phyloP scores from a whole-genome alignment of 495 filamentous ascomycete species.

The Penicillium desertorum region DNA sequence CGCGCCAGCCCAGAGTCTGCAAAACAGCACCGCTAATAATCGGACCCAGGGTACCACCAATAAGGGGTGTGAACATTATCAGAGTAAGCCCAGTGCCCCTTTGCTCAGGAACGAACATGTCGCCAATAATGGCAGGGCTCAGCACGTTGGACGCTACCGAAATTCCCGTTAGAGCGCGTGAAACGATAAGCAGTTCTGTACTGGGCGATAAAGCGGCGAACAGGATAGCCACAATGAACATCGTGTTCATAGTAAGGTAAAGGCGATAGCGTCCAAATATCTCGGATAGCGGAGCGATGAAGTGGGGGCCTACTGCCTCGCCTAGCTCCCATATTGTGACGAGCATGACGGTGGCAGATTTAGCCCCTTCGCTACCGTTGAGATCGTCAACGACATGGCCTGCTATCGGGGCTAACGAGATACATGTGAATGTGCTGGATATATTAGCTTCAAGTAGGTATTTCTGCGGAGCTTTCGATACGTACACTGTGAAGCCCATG shows the following conservation, averaged over 20 bases:
- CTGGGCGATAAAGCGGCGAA: background rate
- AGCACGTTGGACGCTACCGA: background rate
- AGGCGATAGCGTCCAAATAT: constrained; percentile 3
- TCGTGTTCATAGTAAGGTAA: background rate
- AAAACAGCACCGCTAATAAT: background rate
- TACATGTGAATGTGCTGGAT: constrained; percentile 1
- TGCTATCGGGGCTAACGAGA: background rate
- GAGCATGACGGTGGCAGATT: background rate
- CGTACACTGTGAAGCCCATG: background rate
- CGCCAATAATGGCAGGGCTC: background rate
- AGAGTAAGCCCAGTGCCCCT: constrained; percentile 1
- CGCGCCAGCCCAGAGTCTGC: constrained; percentile 1
- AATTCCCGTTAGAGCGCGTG: constrained; percentile 2
- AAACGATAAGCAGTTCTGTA: background rate
- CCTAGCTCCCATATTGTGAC: constrained; percentile 4
- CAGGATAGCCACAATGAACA: background rate
- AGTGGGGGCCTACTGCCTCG: background rate
- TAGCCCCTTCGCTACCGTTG: background rate
- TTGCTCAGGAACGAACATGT: constrained; percentile 2
- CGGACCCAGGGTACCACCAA: background rate
- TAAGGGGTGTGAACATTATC: constrained; percentile 1
- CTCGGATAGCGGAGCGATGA: background rate
- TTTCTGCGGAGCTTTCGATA: background rate
- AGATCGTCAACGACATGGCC: background rate
- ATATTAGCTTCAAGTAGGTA: background rate